Conservation (phyloP, 768 basidiomycete genomes). For the Mycena kentingensis region DNA sequence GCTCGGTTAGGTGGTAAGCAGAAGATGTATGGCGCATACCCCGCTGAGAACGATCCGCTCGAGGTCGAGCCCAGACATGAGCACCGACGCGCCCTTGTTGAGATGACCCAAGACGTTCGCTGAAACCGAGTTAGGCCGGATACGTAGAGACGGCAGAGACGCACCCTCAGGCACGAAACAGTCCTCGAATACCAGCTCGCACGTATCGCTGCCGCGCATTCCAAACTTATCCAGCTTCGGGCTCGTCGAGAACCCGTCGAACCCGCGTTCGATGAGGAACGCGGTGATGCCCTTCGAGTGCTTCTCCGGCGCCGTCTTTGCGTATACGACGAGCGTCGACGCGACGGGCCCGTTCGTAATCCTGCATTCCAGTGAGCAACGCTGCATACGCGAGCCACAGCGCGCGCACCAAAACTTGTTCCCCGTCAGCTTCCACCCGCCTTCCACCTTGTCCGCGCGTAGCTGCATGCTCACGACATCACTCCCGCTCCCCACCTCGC, state of each 20-base stretch:
- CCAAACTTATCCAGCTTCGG: conserved; percentile 95
- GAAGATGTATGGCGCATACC: conserved; percentile 5
- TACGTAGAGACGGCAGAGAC: conserved; percentile 14
- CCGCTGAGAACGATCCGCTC: conserved; percentile 91
- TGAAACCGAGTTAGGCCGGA: neutral
- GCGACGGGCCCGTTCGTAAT: conserved; percentile 94
- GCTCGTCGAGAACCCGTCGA: conserved; percentile 83
- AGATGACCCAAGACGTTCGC: conserved; percentile 84
- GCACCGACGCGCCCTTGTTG: conserved; percentile 78
- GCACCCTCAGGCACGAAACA: conserved; percentile 87
- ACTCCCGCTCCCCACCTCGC: conserved; percentile 87
- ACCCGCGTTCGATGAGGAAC: conserved; percentile 84
- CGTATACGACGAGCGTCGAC: conserved; percentile 90
- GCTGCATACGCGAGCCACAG: neutral
- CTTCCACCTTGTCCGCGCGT: conserved; percentile 74
- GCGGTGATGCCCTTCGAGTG: conserved; percentile 90
- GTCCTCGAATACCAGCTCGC: conserved; percentile 89
- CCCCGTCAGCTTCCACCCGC: conserved; percentile 81
- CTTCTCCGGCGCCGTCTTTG: conserved; percentile 77
- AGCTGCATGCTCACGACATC: conserved; percentile 95
- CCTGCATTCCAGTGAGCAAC: conserved; percentile 44
- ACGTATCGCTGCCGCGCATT: conserved; percentile 95
- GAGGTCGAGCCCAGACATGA: conserved; percentile 94
- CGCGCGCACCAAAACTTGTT: conserved; percentile 88
- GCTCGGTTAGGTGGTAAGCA: neutral